phyloP scores from a whole-genome alignment of 306 rosid genomes.

The Begonia masoniana region DNA sequence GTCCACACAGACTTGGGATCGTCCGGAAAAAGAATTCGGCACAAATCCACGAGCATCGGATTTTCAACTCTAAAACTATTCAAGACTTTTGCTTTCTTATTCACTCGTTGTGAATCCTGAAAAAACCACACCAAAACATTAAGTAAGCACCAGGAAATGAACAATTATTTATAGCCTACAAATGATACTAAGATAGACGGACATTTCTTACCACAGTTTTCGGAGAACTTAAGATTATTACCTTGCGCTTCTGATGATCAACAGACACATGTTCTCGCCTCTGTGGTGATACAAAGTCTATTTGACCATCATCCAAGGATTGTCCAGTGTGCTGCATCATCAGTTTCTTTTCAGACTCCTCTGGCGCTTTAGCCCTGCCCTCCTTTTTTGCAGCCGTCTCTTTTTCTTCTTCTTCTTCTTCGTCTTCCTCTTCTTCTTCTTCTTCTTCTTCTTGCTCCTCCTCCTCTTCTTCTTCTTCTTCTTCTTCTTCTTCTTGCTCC shows the following conservation, averaged over 20 bases:
- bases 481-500: slow-evolving; percentile 27
- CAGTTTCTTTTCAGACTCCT: slow-evolving; percentile 28
- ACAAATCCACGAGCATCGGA: slow-evolving; percentile 53
- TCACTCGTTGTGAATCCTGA: no score
- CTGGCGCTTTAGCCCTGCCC: slow-evolving; percentile 1
- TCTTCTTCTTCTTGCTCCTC: slow-evolving; percentile 42
- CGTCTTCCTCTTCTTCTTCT: slow-evolving; percentile 31
- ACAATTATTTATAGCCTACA: no score
- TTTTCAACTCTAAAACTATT: slow-evolving; percentile 16
- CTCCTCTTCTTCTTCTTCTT: no score
- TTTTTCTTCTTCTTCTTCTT: slow-evolving; percentile 31
- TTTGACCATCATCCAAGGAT: slow-evolving; percentile 5
- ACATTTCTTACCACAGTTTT: no score
- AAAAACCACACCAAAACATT: no score
- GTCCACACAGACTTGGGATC: slow-evolving; percentile 53
- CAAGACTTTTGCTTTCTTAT: no score
- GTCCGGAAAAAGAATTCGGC: slow-evolving; percentile 62
- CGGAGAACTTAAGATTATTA: slow-evolving; percentile 5
- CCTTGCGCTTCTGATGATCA: slow-evolving; percentile 37
- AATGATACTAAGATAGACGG: no score
- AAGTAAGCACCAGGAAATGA: no score
- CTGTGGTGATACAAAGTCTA: slow-evolving; percentile 20
- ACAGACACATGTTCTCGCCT: slow-evolving; percentile 20
- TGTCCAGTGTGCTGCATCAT: slow-evolving; percentile 11
- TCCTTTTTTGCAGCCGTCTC: no score